Conservation (phyloP, 2,329 filamentous ascomycete species). For the Sordariomycetes sp. region DNA sequence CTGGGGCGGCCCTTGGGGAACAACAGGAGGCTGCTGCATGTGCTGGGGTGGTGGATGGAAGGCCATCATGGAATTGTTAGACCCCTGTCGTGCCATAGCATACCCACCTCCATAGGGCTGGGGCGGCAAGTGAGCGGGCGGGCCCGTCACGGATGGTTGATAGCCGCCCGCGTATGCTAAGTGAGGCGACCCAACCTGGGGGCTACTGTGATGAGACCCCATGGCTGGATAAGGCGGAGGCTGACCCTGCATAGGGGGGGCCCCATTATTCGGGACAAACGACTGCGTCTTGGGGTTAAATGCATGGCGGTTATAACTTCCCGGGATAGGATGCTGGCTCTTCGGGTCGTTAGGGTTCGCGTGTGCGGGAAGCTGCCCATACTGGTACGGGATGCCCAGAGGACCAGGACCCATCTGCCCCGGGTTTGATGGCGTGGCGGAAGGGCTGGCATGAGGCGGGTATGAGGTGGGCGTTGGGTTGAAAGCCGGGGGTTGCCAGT, state of each 20-base stretch:
- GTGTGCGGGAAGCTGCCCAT: conserved; percentile 65
- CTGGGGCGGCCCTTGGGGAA: conserved; percentile 1
- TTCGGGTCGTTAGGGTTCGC: conserved; percentile 61
- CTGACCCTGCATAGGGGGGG: conserved; percentile 38
- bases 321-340: conserved; percentile 61
- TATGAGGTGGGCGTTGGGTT: conserved; percentile 16
- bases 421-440: neutral
- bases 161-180: conserved; percentile 34
- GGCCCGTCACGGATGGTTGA: conserved; percentile 24
- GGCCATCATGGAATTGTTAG: conserved; percentile 40
- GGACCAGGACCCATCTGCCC: conserved; percentile 9
- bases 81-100: conserved; percentile 45
- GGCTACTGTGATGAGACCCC: conserved; percentile 40
- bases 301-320: conserved; percentile 71
- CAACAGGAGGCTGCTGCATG: neutral
- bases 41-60: conserved; percentile 30
- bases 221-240: conserved; percentile 35
- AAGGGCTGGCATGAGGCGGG: conserved; percentile 12
- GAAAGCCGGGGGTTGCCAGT: conserved; percentile 25
- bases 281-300: conserved; percentile 94
- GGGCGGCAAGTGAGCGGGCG: conserved; percentile 10
- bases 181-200: conserved; percentile 40
- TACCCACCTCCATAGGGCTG: conserved; percentile 39
- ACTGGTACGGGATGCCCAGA: conserved; percentile 52
- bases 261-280: conserved; percentile 56